phyloP scores from a whole-genome alignment of 2,329 filamentous ascomycete genomes.

The Hypomyces perniciosus region DNA sequence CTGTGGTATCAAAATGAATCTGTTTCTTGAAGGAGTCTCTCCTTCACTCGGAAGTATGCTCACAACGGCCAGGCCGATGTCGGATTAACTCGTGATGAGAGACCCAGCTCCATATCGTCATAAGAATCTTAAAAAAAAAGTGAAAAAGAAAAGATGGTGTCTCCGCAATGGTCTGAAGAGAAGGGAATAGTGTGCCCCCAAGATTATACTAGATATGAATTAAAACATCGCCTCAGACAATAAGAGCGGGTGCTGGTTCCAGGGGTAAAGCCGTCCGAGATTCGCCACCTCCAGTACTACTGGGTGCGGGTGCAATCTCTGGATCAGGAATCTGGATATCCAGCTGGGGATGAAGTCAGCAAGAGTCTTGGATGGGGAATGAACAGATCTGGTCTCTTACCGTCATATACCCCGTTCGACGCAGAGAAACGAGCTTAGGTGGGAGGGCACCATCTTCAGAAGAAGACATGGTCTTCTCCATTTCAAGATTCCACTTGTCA shows the following conservation, averaged over 20 bases:
- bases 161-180: not conserved
- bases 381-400: conserved; percentile 37
- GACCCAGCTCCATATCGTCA: conserved; percentile 3
- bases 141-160: not conserved
- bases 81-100: conserved; percentile 8
- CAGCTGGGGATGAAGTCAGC: conserved; percentile 43
- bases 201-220: not conserved
- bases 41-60: not conserved
- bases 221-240: conserved; percentile 15
- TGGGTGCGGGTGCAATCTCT: conserved; percentile 54
- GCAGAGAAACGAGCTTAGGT: conserved; percentile 71
- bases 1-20: conserved; percentile 12
- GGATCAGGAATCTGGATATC: conserved; percentile 79
- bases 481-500: conserved; percentile 76
- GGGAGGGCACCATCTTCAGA: conserved; percentile 45
- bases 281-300: conserved; percentile 35
- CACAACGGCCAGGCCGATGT: not conserved
- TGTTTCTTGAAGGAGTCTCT: not conserved
- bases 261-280: conserved; percentile 29
- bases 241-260: conserved; percentile 24
- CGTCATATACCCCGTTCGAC: conserved; percentile 82
- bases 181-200: too few species aligned
- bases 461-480: conserved; percentile 49
- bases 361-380: not conserved
- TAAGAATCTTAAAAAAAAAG: conserved; percentile 1